Conservation (phyloP, 495 filamentous ascomycete species). For the Penicillium waksmanii region DNA sequence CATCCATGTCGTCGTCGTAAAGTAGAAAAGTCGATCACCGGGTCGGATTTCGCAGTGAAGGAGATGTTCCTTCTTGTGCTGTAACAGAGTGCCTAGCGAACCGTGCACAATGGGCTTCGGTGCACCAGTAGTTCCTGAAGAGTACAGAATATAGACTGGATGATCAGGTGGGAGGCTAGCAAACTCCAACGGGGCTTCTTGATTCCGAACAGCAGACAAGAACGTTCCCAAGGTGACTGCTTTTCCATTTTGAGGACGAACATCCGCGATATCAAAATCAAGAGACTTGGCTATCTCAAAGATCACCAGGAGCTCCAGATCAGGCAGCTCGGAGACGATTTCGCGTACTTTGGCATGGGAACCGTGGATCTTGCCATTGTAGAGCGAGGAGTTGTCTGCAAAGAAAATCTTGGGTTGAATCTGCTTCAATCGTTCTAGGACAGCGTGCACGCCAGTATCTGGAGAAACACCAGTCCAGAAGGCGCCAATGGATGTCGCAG, state of each 20-base stretch:
- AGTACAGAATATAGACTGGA: constrained; percentile 88
- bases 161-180: constrained; percentile 77
- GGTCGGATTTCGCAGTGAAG: constrained; percentile 78
- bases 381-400: constrained; percentile 81
- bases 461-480: constrained; percentile 90
- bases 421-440: constrained; percentile 81
- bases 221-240: constrained; percentile 58
- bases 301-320: constrained; percentile 68
- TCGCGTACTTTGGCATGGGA: constrained; percentile 72
- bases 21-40: constrained; percentile 75
- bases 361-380: constrained; percentile 84
- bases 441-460: constrained; percentile 77
- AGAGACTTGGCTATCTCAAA: constrained; percentile 62
- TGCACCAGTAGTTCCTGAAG: constrained; percentile 84
- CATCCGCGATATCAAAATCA: constrained; percentile 51
- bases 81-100: constrained; percentile 81
- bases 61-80: constrained; percentile 93
- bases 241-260: constrained; percentile 52
- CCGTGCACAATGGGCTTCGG: constrained; percentile 94
- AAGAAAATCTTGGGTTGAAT: constrained; percentile 81
- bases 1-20: constrained; percentile 93
- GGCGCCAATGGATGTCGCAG: constrained; percentile 77
- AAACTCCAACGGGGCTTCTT: constrained; percentile 61
- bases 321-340: constrained; percentile 65
- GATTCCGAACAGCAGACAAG: constrained; percentile 40